Conservation (phyloP, 345 rosid genomes). For the Cardamine occulta region DNA sequence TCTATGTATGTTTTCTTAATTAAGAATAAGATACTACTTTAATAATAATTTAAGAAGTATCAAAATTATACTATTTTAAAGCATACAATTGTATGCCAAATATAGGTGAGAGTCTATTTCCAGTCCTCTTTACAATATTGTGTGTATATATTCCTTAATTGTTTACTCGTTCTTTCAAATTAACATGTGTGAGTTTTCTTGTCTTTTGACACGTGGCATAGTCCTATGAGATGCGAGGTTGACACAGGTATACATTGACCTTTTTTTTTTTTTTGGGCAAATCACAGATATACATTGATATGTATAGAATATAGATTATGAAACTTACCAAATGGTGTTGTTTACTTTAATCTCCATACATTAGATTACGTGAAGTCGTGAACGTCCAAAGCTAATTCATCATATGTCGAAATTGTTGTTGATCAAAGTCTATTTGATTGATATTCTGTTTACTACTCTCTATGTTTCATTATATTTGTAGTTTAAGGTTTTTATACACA, state of each 20-base stretch:
- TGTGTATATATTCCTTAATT: neutral
- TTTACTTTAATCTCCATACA: neutral
- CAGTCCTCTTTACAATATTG: constrained; percentile 2
- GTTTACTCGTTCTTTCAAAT: neutral
- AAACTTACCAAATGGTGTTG: neutral
- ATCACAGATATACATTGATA: neutral
- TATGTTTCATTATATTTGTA: too few relatives aligned
- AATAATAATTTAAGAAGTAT: constrained; percentile 23
- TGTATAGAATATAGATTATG: neutral
- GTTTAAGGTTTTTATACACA: too few relatives aligned
- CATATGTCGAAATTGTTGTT: neutral
- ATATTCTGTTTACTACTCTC: neutral
- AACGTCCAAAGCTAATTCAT: constrained; percentile 5
- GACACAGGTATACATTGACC: neutral
- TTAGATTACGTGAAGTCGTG: neutral
- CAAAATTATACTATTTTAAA: constrained; percentile 35
- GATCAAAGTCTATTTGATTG: neutral
- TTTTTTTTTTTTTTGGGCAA: too few relatives aligned
- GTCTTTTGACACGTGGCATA: constrained; percentile 22
- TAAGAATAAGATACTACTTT: constrained; percentile 32
- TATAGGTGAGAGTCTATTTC: constrained; percentile 39
- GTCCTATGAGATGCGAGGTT: constrained; percentile 10
- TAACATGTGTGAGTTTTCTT: constrained; percentile 29
- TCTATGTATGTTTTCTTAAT: neutral
- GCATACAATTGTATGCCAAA: constrained; percentile 46